A percentile compares a stretch with the other conserved stretches of the same genome.
phyloP scores from a whole-genome alignment of 768 basidiomycete species.

The Boletus tomentosulus region DNA sequence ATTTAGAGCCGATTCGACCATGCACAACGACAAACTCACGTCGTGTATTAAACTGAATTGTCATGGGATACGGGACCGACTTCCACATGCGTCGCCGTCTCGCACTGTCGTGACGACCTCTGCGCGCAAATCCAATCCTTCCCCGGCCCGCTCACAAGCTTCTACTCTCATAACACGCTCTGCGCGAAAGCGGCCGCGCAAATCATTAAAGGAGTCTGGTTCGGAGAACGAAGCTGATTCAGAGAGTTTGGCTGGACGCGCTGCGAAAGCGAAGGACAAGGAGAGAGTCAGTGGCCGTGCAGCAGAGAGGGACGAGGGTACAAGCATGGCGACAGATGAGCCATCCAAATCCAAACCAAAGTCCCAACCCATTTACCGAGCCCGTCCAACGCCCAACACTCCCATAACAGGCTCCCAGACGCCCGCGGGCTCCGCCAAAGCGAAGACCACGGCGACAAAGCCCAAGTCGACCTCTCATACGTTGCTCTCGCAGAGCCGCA shows the following conservation, averaged over 20 bases:
- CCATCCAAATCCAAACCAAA: constrained; percentile 10
- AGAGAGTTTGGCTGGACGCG: constrained; percentile 5
- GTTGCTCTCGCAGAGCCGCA: constrained; percentile 21
- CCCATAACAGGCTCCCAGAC: neutral
- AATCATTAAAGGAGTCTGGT: constrained; percentile 18
- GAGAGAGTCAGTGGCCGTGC: neutral
- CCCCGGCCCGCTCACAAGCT: constrained; percentile 21
- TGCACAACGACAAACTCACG: constrained; percentile 58
- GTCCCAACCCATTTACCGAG: constrained; percentile 12
- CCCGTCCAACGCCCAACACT: constrained; percentile 3
- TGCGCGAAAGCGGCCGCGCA: constrained; percentile 23
- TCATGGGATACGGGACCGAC: constrained; percentile 34
- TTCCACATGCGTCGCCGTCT: constrained; percentile 11
- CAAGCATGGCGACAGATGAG: constrained; percentile 10
- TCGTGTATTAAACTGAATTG: constrained; percentile 59
- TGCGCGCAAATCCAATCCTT: constrained; percentile 21
- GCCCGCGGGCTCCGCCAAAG: neutral
- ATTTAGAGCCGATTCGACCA: constrained; percentile 72
- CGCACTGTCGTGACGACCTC: constrained; percentile 8
- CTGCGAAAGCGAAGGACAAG: constrained; percentile 5
- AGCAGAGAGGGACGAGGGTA: neutral
- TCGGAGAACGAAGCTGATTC: constrained; percentile 19
- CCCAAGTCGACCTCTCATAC: constrained; percentile 18
- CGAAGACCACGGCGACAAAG: neutral
- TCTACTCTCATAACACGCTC: constrained; percentile 7